phyloP scores from a whole-genome alignment of 164 flowering plant genomes.

The Pachysandra terminalis region DNA sequence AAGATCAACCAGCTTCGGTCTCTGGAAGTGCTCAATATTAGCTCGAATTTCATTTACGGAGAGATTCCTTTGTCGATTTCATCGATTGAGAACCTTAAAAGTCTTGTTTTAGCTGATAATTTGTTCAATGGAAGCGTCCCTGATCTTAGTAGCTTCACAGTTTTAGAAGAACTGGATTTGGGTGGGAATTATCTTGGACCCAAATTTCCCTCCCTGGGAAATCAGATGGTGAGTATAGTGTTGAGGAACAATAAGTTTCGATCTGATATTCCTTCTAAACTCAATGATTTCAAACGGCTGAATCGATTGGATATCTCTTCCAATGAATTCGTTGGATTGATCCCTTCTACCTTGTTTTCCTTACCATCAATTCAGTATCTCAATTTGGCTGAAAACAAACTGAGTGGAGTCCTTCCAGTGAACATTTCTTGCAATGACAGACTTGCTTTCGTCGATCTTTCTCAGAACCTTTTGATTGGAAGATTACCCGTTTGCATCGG shows the following conservation, averaged over 20 bases:
- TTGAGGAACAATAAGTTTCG: constrained; percentile 59
- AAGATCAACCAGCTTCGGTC: constrained; percentile 48
- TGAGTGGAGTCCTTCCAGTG: constrained; percentile 48
- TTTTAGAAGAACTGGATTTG: constrained; percentile 61
- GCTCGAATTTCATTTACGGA: constrained; percentile 70
- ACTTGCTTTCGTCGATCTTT: constrained; percentile 64
- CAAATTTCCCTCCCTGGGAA: constrained; percentile 51
- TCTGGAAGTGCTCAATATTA: constrained; percentile 61
- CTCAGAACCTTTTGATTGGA: constrained; percentile 61
- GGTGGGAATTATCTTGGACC: constrained; percentile 59
- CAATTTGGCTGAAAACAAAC: constrained; percentile 47
- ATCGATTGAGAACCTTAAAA: constrained; percentile 32
- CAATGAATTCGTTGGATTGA: constrained; percentile 52
- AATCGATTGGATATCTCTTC: constrained; percentile 53
- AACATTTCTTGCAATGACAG: constrained; percentile 38
- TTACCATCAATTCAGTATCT: constrained; percentile 54
- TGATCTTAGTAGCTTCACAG: constrained; percentile 41
- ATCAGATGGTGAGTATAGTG: constrained; percentile 32
- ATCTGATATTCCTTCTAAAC: constrained; percentile 43
- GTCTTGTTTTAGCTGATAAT: constrained; percentile 60
- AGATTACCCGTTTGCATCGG: constrained; percentile 58
- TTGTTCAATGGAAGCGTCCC: constrained; percentile 72
- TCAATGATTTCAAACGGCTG: constrained; percentile 33
- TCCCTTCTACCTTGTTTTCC: constrained; percentile 56
- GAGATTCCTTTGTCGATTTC: constrained; percentile 42